Evolutionary conservation across 352 stramenopile species (phyloP), one percentile per base, ranked within the genome.

Genomic region (Phytophthora ramorum): DNA sequence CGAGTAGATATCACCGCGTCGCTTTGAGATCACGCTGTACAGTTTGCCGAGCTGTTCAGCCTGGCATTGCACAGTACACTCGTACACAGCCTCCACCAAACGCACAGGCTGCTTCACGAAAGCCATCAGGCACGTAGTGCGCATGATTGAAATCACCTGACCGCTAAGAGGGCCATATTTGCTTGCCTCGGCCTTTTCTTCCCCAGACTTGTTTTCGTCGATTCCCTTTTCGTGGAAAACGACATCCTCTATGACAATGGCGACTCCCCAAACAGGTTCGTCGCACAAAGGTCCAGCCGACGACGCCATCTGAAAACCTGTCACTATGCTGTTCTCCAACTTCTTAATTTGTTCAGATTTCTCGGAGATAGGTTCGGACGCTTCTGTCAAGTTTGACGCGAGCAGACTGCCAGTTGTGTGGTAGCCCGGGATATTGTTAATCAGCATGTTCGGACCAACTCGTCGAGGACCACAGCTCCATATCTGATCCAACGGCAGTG

Each of bases 11-110:
- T 98, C 90, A 7, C 94, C 97, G 26, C 96, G 86, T 22, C 96
- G 86, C 74, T 97, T 97, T 3, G 91, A 95, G 38, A 99, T 85
- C 16, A 99, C 94, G 26, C 79, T 90, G 81, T 99, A 98, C 4
- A 99, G 71, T 63, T 97, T 93, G 24, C 96, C 96, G 2, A 99
- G 87, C 47, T 98, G 93, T 37, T 97, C 89, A 7, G 91, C 85
- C 30, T 91, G 76, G 52, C 86, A 95, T 60, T 95, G 89, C 26
- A 98, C 84, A 2, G 86, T 91, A 65, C 92, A 98, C 56, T 87
- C 75, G 60, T 97, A 98, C 57, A 98, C 84, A 32, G 90, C 91
- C 58, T 98, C 93, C 12, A 98, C 92, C 43, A 98, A 74, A 6
- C 93, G 91, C 45, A 96, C 88, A 13, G 92, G 89, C 52, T 91